Evolutionary conservation across 2,329 filamentous ascomycete species (phyloP).

Genomic region (Neoarthrinium moseri): DNA sequence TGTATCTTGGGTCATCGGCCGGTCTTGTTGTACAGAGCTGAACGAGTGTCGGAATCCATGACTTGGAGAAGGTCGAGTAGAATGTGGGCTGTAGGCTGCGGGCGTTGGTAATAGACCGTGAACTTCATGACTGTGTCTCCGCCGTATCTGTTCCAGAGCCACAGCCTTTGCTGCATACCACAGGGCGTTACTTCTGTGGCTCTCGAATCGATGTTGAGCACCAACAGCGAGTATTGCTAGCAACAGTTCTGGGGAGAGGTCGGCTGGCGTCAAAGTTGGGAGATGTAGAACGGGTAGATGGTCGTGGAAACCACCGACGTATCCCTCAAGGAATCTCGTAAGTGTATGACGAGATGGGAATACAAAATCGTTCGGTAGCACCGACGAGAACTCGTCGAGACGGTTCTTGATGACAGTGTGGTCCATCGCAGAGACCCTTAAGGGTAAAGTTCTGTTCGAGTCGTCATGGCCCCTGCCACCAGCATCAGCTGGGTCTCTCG

Average conservation of each 20-base stretch:
- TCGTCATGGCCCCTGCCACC: slow-evolving; percentile 40
- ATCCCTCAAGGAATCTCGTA: slow-evolving; percentile 68
- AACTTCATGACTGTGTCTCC: slow-evolving; percentile 55
- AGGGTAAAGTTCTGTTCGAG: slow-evolving; percentile 33
- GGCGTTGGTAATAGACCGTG: slow-evolving; percentile 56
- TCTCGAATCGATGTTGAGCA: slow-evolving; percentile 64
- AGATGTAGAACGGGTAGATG: slow-evolving; percentile 63
- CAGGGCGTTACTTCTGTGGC: slow-evolving; percentile 55
- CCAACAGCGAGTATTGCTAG: slow-evolving; percentile 67
- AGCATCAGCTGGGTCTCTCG: slow-evolving; percentile 41
- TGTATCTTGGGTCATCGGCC: slow-evolving; percentile 56
- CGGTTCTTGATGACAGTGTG: slow-evolving; percentile 56
- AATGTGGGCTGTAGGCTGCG: slow-evolving; percentile 59
- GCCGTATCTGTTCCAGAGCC: slow-evolving; percentile 56
- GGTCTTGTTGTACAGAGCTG: slow-evolving; percentile 56
- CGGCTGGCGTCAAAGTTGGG: slow-evolving; percentile 61
- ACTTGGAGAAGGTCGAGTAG: slow-evolving; percentile 57
- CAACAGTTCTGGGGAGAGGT: slow-evolving; percentile 67
- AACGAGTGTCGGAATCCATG: slow-evolving; percentile 58
- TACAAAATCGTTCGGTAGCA: slow-evolving; percentile 61
- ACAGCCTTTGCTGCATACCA: slow-evolving; percentile 62
- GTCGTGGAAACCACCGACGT: slow-evolving; percentile 65
- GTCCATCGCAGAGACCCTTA: slow-evolving; percentile 52
- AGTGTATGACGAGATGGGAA: slow-evolving; percentile 69
- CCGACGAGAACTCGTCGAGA: slow-evolving; percentile 60